Conservation (phyloP, 1,284 basidiomycete species). For the Tremellales sp. region DNA sequence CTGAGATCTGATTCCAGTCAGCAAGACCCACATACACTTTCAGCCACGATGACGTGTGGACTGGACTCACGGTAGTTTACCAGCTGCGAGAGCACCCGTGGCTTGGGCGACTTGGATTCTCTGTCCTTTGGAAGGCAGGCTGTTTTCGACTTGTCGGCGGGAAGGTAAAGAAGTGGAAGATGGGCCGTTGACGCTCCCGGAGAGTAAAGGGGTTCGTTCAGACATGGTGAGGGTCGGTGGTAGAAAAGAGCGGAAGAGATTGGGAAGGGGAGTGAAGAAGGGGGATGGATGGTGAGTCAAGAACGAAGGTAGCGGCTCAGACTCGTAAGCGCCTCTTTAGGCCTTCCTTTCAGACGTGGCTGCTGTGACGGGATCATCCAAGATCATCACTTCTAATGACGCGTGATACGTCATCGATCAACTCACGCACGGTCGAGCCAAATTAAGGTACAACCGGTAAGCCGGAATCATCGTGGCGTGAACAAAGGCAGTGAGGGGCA, state of each 20-base stretch:
- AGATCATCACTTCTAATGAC: too few species aligned
- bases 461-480: too few species aligned
- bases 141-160: constrained; percentile 20
- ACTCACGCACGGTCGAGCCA: too few species aligned
- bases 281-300: neutral
- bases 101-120: constrained; percentile 37
- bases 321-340: too few species aligned
- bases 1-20: constrained; percentile 26
- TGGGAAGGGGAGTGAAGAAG: neutral
- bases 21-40: neutral
- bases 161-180: constrained; percentile 18
- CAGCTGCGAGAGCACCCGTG: constrained; percentile 42
- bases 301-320: too few species aligned
- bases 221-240: constrained; percentile 20
- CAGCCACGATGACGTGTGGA: neutral
- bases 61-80: constrained; percentile 44
- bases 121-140: constrained; percentile 24
- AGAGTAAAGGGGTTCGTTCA: constrained; percentile 39
- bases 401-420: too few species aligned
- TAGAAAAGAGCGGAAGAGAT: too few species aligned
- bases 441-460: too few species aligned
- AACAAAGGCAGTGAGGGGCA: too few species aligned
- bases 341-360: too few species aligned
- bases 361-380: too few species aligned
- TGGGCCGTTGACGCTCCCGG: constrained; percentile 25